Conservation (phyloP, 2,329 filamentous ascomycete genomes). For the Monilinia vaccinii-corymbosi region DNA sequence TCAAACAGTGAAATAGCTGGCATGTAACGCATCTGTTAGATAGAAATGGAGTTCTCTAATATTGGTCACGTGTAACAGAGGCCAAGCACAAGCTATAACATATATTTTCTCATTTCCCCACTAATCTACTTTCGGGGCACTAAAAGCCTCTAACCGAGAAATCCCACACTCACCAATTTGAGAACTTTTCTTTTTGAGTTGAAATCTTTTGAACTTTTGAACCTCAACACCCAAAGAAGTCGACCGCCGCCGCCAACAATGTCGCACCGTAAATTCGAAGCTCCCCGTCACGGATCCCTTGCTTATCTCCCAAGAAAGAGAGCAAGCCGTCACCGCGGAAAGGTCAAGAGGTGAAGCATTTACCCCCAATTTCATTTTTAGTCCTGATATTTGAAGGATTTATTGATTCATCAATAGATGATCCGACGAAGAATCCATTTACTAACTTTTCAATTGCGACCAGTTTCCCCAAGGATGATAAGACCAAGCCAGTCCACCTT, state of each 20-base stretch:
- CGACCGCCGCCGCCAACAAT: slow-evolving; percentile 16
- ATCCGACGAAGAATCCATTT: background rate
- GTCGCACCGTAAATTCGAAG: slow-evolving; percentile 34
- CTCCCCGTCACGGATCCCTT: slow-evolving; percentile 91
- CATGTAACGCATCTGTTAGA: background rate
- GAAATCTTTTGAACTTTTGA: slow-evolving; percentile 8
- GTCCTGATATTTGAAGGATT: slow-evolving; percentile 12
- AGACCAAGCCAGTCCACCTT: slow-evolving; percentile 98
- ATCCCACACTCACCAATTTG: slow-evolving; percentile 8
- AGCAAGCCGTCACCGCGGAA: slow-evolving; percentile 86
- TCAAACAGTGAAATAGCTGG: background rate
- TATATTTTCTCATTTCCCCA: background rate
- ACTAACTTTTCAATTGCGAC: slow-evolving; percentile 9
- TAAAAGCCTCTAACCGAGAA: slow-evolving; percentile 3
- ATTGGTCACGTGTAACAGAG: background rate
- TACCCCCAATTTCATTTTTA: slow-evolving; percentile 4
- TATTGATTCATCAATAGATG: background rate
- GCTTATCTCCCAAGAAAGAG: slow-evolving; percentile 86
- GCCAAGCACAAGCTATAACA: background rate
- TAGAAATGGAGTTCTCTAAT: background rate
- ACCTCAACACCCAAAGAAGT: slow-evolving; percentile 10
- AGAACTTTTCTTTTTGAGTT: slow-evolving; percentile 7
- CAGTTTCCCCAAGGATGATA: slow-evolving; percentile 98
- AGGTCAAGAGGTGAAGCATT: slow-evolving; percentile 86
- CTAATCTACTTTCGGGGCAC: background rate